phyloP scores from a whole-genome alignment of 1,139 yeast species.

The Pichia inconspicua region DNA sequence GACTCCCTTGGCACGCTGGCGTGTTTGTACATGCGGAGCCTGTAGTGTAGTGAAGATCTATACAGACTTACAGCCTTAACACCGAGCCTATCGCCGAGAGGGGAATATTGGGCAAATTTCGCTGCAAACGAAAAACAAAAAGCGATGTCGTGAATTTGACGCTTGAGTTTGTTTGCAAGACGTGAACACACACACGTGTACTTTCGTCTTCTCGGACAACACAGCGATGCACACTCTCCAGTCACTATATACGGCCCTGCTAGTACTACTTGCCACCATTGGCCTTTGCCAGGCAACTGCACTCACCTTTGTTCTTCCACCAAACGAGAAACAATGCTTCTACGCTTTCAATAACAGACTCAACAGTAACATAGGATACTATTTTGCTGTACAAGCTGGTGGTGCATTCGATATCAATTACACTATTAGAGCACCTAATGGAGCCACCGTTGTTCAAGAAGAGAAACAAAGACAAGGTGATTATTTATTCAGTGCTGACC shows the following conservation, averaged over 20 bases:
- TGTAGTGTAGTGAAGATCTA: not conserved
- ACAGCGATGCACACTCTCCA: not conserved
- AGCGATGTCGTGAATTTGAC: not conserved
- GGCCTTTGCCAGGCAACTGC: constrained; percentile 32
- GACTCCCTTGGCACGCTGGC: not conserved
- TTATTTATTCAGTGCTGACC: constrained; percentile 62
- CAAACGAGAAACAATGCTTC: constrained; percentile 71
- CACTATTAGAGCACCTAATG: constrained; percentile 61
- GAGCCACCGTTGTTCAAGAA: constrained; percentile 49
- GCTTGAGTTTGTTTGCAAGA: too few species aligned
- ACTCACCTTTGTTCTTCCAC: constrained; percentile 69
- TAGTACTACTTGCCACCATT: not conserved
- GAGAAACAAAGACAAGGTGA: constrained; percentile 79
- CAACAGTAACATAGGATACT: constrained; percentile 63
- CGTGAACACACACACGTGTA: too few species aligned
- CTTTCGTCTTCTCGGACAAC: not conserved
- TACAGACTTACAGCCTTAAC: not conserved
- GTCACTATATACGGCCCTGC: not conserved
- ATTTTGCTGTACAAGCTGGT: constrained; percentile 90
- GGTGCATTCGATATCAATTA: constrained; percentile 84
- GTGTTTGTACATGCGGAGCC: not conserved
- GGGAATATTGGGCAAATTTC: not conserved
- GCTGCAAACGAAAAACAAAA: not conserved
- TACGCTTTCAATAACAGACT: constrained; percentile 64
- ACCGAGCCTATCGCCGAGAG: not conserved